Percentiles rank a stretch among this genome's conserved stretches.
Conservation (phyloP, 78 protist genomes). For the Monocercomonoides exilis region DNA sequence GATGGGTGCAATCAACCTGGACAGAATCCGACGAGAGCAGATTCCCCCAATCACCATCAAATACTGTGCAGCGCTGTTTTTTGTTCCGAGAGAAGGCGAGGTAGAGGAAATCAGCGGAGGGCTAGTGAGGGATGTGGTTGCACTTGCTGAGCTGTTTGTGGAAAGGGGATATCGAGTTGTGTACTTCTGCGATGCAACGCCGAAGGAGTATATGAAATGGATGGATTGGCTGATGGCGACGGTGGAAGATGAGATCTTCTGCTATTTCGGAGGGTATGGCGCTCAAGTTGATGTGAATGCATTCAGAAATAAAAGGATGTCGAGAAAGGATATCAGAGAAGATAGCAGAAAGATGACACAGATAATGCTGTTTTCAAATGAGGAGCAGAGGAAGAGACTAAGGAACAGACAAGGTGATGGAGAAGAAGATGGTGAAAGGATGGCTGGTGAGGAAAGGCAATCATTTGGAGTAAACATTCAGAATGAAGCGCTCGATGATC, state of each 20-base stretch:
- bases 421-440: neutral
- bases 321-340: neutral
- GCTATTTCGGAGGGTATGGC: neutral
- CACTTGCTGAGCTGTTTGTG: neutral
- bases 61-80: neutral
- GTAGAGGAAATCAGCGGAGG: neutral
- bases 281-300: too few species aligned
- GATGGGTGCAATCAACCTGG: neutral
- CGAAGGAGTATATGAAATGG: neutral
- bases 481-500: neutral
- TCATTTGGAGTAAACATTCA: too few species aligned
- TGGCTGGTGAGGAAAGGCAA: neutral
- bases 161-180: neutral
- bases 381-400: neutral
- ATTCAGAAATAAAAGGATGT: too few species aligned
- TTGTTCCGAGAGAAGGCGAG: neutral
- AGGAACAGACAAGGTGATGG: neutral
- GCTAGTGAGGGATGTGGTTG: neutral
- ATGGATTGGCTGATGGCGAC: neutral
- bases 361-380: neutral
- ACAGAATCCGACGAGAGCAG: neutral
- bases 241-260: neutral
- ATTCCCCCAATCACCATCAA: neutral
- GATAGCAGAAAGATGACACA: neutral
- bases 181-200: neutral